These are phyloP conservation scores for Asterella californica DNA, from an alignment of 225 moss, liverwort and hornwort species.

Conservation along the genomic window DNA sequence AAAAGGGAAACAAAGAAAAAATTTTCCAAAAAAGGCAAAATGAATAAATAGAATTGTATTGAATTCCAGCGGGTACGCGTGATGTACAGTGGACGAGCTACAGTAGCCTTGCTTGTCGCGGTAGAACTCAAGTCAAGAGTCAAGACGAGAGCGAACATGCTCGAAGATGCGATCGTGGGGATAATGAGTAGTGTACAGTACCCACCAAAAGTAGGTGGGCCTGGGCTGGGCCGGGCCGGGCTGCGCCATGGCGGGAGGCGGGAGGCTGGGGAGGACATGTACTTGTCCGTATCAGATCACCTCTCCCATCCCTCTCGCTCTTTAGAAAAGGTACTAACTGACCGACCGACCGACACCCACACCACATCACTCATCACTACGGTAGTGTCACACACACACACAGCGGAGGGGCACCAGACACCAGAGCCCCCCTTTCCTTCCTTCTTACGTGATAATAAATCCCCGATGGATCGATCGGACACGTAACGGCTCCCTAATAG, in stretches of 20 bases:
- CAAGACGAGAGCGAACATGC: not conserved
- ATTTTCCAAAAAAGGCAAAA: too few species aligned
- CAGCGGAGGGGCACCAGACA: too few species aligned
- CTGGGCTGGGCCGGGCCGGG: too few species aligned
- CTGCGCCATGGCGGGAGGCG: too few species aligned
- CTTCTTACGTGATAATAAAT: not conserved
- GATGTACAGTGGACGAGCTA: not conserved
- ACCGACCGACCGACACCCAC: not conserved
- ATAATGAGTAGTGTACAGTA: not conserved
- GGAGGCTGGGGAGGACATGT: not conserved
- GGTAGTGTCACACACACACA: too few species aligned
- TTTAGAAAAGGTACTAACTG: not conserved
- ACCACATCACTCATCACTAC: not conserved
- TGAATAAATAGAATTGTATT: not conserved
- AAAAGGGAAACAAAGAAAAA: too few species aligned
- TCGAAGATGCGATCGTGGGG: slow-evolving; percentile 7
- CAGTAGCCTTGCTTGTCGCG: not conserved
- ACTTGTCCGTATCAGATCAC: not conserved
- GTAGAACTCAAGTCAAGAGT: not conserved
- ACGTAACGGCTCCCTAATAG: not conserved
- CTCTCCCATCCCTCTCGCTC: not conserved
- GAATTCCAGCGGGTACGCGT: not conserved
- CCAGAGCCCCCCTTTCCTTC: too few species aligned
- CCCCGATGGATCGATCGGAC: not conserved
- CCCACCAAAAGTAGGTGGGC: not conserved